Percentiles rank a stretch among this genome's conserved stretches.
phyloP scores from a whole-genome alignment of 805 yeast genomes.

The Debaryomyces castellii region DNA sequence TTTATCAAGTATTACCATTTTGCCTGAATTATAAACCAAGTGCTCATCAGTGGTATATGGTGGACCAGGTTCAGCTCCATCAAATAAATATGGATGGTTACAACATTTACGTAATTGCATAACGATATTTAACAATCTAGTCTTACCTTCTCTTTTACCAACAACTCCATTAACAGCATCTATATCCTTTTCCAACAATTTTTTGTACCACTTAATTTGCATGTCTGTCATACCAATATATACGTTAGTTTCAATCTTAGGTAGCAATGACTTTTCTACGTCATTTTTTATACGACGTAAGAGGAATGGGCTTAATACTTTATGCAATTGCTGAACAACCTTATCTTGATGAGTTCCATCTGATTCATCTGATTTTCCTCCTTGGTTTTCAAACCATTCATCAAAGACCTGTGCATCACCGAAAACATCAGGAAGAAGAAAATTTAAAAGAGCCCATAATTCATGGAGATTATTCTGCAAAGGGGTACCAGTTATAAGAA shows the following conservation, averaged over 20 bases:
- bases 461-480: constrained; percentile 93
- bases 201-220: constrained; percentile 92
- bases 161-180: constrained; percentile 95
- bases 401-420: constrained; percentile 89
- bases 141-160: constrained; percentile 92
- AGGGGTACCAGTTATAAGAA: constrained; percentile 94
- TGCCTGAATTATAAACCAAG: constrained; percentile 84
- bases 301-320: constrained; percentile 83
- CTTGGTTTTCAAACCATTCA: constrained; percentile 76
- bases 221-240: constrained; percentile 94
- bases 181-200: constrained; percentile 84
- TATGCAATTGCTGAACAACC: constrained; percentile 85
- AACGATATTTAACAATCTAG: constrained; percentile 86
- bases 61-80: constrained; percentile 99
- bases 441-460: constrained; percentile 91
- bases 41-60: constrained; percentile 96
- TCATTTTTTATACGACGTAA: constrained; percentile 89
- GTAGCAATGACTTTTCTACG: constrained; percentile 86
- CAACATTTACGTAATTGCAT: constrained; percentile 97
- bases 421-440: constrained; percentile 89
- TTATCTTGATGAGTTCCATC: constrained; percentile 60
- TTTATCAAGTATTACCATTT: constrained; percentile 86
- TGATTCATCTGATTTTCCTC: constrained; percentile 35
- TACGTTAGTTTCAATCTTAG: constrained; percentile 85
- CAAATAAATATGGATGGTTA: constrained; percentile 94